Evolutionary conservation across 768 basidiomycete species (phyloP).

Genomic region (Cystoderma amianthinum): DNA sequence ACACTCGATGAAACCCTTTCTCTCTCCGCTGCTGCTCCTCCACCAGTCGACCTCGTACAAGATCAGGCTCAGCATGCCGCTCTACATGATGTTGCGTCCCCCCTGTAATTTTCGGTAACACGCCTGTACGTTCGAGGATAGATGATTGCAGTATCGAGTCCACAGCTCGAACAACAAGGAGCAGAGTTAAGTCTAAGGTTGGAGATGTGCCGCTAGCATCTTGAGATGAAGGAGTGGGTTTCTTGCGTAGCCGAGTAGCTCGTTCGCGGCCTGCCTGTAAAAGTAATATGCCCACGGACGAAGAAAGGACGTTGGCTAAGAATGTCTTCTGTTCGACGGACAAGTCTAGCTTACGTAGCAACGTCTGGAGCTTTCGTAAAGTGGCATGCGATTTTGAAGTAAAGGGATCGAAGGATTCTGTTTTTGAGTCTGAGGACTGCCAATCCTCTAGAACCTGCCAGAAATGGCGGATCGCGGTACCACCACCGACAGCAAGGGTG

Average conservation of each 20-base stretch:
- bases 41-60: slow-evolving; percentile 14
- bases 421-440: not conserved
- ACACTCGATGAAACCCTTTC: slow-evolving; percentile 11
- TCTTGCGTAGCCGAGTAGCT: slow-evolving; percentile 15
- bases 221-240: slow-evolving; percentile 37
- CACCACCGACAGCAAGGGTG: slow-evolving; percentile 59
- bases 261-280: slow-evolving; percentile 44
- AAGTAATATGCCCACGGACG: slow-evolving; percentile 48
- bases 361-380: slow-evolving; percentile 3
- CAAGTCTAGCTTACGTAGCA: slow-evolving; percentile 15
- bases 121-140: slow-evolving; percentile 24
- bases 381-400: not conserved
- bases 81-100: slow-evolving; percentile 1
- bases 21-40: slow-evolving; percentile 21
- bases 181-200: slow-evolving; percentile 62
- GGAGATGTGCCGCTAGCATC: slow-evolving; percentile 27
- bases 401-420: not conserved
- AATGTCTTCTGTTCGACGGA: slow-evolving; percentile 46
- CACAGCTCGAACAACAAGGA: slow-evolving; percentile 63
- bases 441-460: slow-evolving; percentile 21
- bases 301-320: slow-evolving; percentile 48
- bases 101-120: not conserved
- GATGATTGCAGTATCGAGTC: slow-evolving; percentile 53
- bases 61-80: slow-evolving; percentile 7
- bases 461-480: slow-evolving; percentile 41